Percentiles rank a stretch among this genome's conserved stretches.
Conservation (phyloP, 352 stramenopile genomes). For the Vaucheria bursata region DNA sequence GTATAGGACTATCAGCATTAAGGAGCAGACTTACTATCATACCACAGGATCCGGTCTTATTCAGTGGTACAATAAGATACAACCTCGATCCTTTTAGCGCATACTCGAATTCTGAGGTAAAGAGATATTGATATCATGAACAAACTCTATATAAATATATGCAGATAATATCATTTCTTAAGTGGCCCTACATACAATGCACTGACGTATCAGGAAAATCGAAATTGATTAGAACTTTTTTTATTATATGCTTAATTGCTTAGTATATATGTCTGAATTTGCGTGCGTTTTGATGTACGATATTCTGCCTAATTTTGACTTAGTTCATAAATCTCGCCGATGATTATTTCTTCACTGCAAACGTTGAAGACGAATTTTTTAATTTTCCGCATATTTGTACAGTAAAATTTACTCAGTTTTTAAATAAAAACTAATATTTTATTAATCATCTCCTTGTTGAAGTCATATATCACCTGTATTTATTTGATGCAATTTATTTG, state of each 20-base stretch:
- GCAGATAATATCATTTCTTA: background rate
- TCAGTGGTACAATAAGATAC: conserved; percentile 65
- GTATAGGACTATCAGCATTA: conserved; percentile 59
- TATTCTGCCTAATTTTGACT: background rate
- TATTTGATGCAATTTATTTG: background rate
- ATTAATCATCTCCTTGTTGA: background rate
- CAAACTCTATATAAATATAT: conserved; percentile 37
- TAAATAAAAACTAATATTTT: background rate
- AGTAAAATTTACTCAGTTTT: background rate
- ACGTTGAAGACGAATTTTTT: background rate
- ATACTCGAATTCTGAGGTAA: conserved; percentile 59
- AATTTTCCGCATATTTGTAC: background rate
- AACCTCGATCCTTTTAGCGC: conserved; percentile 84
- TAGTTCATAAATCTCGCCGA: no score
- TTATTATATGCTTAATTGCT: background rate
- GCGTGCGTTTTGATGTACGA: background rate
- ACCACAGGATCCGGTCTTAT: conserved; percentile 53
- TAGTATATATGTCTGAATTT: background rate
- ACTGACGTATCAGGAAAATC: background rate
- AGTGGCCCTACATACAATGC: background rate
- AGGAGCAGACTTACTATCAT: conserved; percentile 66
- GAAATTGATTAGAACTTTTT: background rate
- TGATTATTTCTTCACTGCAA: background rate
- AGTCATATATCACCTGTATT: background rate
- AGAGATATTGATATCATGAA: conserved; percentile 68